Evolutionary conservation across 1,139 yeast species (phyloP), one percentile per base, ranked within the genome.

Genomic region (Geotrichum citri-aurantii): DNA sequence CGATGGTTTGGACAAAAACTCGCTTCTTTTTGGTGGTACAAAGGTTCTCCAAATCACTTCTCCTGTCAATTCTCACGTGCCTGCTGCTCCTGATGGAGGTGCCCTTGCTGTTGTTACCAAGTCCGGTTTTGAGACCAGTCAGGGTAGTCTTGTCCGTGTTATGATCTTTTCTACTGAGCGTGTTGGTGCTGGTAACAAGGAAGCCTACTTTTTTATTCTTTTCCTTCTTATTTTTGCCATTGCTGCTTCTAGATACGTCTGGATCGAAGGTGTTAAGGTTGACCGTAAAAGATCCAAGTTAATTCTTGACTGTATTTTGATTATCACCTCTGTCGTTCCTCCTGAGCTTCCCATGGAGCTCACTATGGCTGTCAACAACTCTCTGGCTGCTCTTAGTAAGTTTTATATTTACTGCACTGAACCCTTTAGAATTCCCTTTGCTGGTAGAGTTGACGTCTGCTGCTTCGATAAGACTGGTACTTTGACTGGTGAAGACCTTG

Each of bases 381-480:
- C 98, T 10, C 80, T 93, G 70, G 84, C 93, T 57, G 91, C 97
- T 3, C 81, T 93, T 64, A 85, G 88, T 65, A 95, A 95, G 74
- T 86, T 80, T 71, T 92, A 86, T 71, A 86, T 93, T 64, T 93
- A 88, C 78, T 93, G 99, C 79, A 95, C 99, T 55, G 99, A 93
- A 74, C 99, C 99, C 14, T 93, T 93, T 77, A 83, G 99, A 77
- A 92, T 93, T 65, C 99, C 99, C 55, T 83, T 88, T 71, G 99
- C 98, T 60, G 99, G 99, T 67, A 85, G 99, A 77, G 85, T 95
- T 63, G 99, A 93, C 73, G 96, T 93, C 60, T 93, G 99, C 77
- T 93, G 99, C 79, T 93, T 93, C 70, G 99, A 93, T 74, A 93
- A 93, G 72, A 93, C 99, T 55, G 99, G 99, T 74, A 93, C 99